Conservation (phyloP, 306 rosid species). For the Fagus sylvatica region DNA sequence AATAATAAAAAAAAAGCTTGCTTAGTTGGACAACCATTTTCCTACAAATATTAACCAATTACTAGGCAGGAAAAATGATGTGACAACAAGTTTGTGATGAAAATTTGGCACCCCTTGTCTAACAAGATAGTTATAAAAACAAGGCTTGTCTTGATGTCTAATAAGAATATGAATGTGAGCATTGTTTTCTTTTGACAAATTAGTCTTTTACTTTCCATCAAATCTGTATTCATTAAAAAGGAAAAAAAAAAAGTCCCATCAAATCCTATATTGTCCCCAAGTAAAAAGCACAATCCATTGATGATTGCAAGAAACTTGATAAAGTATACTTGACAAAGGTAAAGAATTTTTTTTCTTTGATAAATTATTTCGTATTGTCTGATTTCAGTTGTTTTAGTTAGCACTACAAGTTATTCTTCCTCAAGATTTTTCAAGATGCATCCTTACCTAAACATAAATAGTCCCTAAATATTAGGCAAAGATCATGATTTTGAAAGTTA, state of each 20-base stretch:
- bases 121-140: not conserved
- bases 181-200: not conserved
- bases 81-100: not conserved
- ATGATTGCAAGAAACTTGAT: not conserved
- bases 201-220: not conserved
- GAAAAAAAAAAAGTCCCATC: not conserved
- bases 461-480: not conserved
- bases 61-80: not conserved
- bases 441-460: not conserved
- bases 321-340: not conserved
- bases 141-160: not conserved
- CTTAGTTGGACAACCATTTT: not conserved
- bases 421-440: not conserved
- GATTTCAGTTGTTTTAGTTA: not conserved
- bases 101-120: not conserved
- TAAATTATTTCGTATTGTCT: no score
- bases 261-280: not conserved
- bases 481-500: not conserved
- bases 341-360: not conserved
- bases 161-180: not conserved
- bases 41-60: not conserved
- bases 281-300: not conserved
- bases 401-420: not conserved
- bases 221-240: no score
- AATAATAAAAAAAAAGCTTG: not conserved